Percentiles rank a stretch among this genome's conserved stretches.
Evolutionary conservation across 345 rosid genomes (phyloP).

Genomic region (Eucalyptus erythrocorys): DNA sequence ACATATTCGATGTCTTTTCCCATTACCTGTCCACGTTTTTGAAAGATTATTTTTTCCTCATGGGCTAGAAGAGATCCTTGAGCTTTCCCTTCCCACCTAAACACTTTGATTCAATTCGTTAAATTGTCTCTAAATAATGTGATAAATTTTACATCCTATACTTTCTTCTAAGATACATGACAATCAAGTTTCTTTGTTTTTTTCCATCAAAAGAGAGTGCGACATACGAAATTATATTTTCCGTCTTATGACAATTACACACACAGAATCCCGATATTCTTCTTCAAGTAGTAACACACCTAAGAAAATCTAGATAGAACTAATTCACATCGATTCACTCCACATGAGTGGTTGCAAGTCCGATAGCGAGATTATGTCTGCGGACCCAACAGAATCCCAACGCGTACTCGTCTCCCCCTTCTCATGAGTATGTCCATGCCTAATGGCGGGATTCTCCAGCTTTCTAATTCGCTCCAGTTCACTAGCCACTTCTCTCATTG

Average conservation of each 20-base stretch:
- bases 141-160: background rate
- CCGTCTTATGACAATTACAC: background rate
- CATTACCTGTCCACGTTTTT: no score
- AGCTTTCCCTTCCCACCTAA: no score
- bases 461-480: background rate
- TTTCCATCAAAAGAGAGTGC: background rate
- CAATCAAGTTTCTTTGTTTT: background rate
- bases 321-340: background rate
- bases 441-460: background rate
- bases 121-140: background rate
- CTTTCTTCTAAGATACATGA: background rate
- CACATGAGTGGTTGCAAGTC: background rate
- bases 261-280: background rate
- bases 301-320: background rate
- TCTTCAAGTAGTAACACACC: background rate
- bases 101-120: no score
- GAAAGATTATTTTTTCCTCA: no score
- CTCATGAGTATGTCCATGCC: background rate
- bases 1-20: no score
- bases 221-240: background rate
- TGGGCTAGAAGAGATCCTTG: no score
- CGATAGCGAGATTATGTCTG: background rate
- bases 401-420: background rate
- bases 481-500: background rate
- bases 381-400: background rate